These are phyloP conservation scores for Ceriops decandra DNA, from an alignment of 345 rosid species.

Conservation along the genomic window DNA sequence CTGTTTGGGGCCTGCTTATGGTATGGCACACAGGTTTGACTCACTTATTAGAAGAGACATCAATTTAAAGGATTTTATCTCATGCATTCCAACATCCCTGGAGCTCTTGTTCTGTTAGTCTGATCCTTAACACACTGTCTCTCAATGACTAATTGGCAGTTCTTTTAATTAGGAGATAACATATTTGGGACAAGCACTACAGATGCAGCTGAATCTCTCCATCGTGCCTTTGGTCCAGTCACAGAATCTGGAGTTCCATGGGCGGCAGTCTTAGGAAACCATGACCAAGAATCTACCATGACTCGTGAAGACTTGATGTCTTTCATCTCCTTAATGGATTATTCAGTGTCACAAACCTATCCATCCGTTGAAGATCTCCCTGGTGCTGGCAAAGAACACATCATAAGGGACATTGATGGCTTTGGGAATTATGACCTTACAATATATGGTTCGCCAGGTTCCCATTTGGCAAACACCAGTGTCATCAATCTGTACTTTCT, in stretches of 20 bases:
- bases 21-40: no score
- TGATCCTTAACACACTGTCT: not conserved
- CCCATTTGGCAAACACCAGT: constrained; percentile 60
- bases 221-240: constrained; percentile 68
- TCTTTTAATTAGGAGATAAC: constrained; percentile 65
- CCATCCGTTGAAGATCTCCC: constrained; percentile 38
- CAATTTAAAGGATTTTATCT: no score
- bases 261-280: constrained; percentile 91
- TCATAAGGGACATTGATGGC: constrained; percentile 49
- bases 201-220: constrained; percentile 90
- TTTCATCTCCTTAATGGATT: constrained; percentile 83
- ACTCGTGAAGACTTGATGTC: constrained; percentile 75
- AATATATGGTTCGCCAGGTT: constrained; percentile 78
- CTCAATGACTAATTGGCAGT: constrained; percentile 20
- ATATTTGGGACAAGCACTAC: constrained; percentile 74
- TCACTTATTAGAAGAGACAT: no score
- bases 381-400: constrained; percentile 16
- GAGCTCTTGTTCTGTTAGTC: not conserved
- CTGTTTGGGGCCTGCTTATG: no score
- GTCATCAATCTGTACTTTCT: constrained; percentile 78
- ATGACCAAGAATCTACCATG: constrained; percentile 91
- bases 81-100: no score
- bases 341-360: constrained; percentile 64
- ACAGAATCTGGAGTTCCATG: constrained; percentile 73
- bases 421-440: constrained; percentile 67